A percentile compares a stretch with the other conserved stretches of the same genome.
Evolutionary conservation across 257 asterid genomes (phyloP).

Genomic region (Nicotiana tomentosiformis): DNA sequence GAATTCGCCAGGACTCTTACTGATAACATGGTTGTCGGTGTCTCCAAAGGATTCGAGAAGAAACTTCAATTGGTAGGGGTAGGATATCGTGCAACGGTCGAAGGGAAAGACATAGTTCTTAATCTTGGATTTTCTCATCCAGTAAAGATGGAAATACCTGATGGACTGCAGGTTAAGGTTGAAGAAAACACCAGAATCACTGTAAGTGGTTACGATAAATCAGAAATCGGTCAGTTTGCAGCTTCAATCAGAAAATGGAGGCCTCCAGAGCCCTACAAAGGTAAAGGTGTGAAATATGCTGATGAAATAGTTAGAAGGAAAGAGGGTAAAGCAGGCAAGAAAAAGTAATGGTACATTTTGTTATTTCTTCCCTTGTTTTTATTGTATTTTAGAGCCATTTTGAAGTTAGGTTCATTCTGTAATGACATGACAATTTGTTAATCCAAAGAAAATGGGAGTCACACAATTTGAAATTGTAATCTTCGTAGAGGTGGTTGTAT

Average conservation of each 20-base stretch:
- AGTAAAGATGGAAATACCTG: conserved; percentile 73
- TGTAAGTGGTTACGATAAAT: conserved; percentile 82
- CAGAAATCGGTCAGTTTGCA: conserved; percentile 86
- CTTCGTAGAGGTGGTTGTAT: neutral
- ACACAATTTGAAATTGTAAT: neutral
- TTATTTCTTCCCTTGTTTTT: neutral
- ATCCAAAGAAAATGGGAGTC: neutral
- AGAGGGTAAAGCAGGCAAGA: conserved; percentile 98
- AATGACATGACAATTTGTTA: neutral
- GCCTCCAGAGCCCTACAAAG: conserved; percentile 99
- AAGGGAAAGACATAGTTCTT: conserved; percentile 84
- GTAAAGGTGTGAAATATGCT: conserved; percentile 92
- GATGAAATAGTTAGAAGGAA: conserved; percentile 87
- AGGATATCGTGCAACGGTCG: conserved; percentile 86
- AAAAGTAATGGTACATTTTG: conserved; percentile 35
- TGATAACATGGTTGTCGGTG: conserved; percentile 94
- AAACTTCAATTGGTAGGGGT: conserved; percentile 89
- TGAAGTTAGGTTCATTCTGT: neutral
- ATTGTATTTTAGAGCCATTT: conserved; percentile 3
- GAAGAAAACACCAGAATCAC: conserved; percentile 85
- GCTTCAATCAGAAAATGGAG: conserved; percentile 96
- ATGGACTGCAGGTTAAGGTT: conserved; percentile 74
- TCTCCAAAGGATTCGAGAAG: conserved; percentile 92
- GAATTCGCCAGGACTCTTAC: conserved; percentile 73
- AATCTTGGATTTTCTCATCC: conserved; percentile 96